A percentile compares a stretch with the other conserved stretches of the same genome.
phyloP scores from a whole-genome alignment of 371 early-diverging fungal species.

The Mortierella sp. region DNA sequence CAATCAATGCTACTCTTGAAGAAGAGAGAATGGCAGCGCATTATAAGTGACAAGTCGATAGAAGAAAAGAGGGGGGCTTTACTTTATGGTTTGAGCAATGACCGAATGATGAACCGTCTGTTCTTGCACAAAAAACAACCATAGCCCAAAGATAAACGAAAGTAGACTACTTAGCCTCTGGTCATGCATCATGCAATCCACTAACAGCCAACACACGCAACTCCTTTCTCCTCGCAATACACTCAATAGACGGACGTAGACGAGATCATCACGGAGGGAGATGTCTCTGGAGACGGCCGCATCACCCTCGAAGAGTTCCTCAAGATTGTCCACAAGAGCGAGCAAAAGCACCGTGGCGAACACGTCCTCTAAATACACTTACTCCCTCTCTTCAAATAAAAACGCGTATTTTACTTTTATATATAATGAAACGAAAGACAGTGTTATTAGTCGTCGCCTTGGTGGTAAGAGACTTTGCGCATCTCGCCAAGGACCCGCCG shows the following conservation, averaged over 20 bases:
- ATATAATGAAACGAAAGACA: neutral
- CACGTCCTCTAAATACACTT: slow-evolving; percentile 19
- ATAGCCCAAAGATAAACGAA: neutral
- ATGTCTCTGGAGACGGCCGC: slow-evolving; percentile 43
- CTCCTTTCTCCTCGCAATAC: neutral
- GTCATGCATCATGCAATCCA: neutral
- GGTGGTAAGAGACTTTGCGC: slow-evolving; percentile 84
- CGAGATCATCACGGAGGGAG: slow-evolving; percentile 42
- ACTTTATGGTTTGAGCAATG: neutral
- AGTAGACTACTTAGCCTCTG: no score
- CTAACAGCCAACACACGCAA: neutral
- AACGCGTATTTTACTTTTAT: neutral
- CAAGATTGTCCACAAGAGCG: slow-evolving; percentile 43
- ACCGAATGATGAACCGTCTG: slow-evolving; percentile 1
- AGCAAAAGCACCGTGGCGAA: slow-evolving; percentile 38
- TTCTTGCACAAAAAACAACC: neutral
- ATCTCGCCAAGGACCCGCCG: slow-evolving; percentile 92
- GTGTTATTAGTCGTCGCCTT: slow-evolving; percentile 57
- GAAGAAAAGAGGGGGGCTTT: neutral
- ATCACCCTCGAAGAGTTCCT: slow-evolving; percentile 39
- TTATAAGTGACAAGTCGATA: neutral
- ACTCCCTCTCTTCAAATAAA: neutral
- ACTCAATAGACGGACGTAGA: slow-evolving; percentile 28
- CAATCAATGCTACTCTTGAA: neutral
- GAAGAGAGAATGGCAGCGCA: no score